These are phyloP conservation scores for Ganoderma multipileum DNA, from an alignment of 1,284 basidiomycete species.

Conservation along the genomic window DNA sequence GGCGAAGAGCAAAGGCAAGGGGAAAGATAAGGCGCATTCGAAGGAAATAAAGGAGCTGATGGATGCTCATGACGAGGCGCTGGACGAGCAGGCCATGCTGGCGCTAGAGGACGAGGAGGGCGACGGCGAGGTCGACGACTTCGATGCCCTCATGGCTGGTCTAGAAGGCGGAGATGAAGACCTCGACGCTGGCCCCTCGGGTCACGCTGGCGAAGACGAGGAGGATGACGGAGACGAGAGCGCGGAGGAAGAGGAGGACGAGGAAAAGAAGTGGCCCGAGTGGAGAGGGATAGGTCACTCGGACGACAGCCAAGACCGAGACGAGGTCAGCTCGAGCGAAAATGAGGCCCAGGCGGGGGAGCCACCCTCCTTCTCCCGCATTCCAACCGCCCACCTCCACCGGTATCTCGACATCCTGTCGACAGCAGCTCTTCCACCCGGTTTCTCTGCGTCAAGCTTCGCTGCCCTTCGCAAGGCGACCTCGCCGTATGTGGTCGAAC, in stretches of 20 bases:
- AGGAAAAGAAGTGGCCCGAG: conserved; percentile 8
- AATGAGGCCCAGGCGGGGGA: conserved; percentile 25
- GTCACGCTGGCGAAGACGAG: neutral
- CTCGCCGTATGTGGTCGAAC: conserved; percentile 40
- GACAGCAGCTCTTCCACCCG: conserved; percentile 34
- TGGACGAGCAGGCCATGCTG: conserved; percentile 37
- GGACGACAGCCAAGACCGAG: conserved; percentile 22
- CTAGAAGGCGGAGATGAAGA: conserved; percentile 26
- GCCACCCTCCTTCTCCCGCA: conserved; percentile 42
- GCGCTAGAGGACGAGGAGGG: conserved; percentile 36
- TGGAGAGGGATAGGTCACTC: conserved; percentile 24
- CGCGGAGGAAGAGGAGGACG: conserved; percentile 17
- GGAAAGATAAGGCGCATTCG: conserved; percentile 32
- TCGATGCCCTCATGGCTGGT: conserved; percentile 28
- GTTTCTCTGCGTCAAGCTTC: conserved; percentile 28
- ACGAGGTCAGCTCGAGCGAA: conserved; percentile 16
- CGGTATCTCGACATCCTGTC: conserved; percentile 39
- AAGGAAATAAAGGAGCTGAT: conserved; percentile 35
- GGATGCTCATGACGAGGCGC: conserved; percentile 35
- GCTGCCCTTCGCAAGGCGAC: conserved; percentile 35
- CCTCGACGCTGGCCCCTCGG: conserved; percentile 8
- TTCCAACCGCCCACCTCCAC: conserved; percentile 40
- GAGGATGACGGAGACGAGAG: conserved; percentile 11
- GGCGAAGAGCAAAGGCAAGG: conserved; percentile 31
- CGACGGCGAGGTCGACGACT: conserved; percentile 34